Conservation (phyloP, 352 stramenopile genomes). For the Pythium volutum region DNA sequence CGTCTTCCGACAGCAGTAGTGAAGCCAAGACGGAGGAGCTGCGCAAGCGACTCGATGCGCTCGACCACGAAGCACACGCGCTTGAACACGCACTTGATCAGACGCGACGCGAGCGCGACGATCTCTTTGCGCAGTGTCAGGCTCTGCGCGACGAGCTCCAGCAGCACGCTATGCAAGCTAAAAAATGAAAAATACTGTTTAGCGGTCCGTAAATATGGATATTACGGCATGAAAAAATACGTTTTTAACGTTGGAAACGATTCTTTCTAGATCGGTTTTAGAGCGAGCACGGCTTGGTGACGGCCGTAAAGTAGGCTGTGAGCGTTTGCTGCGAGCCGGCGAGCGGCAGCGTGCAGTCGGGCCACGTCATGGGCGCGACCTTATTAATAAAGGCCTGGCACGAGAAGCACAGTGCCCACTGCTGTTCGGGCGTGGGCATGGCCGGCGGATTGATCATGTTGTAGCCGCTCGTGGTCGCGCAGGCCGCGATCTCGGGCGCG, state of each 20-base stretch:
- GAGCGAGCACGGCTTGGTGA: slow-evolving; percentile 14
- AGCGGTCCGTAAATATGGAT: too few species aligned
- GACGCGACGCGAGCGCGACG: slow-evolving; percentile 52
- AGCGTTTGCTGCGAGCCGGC: slow-evolving; percentile 18
- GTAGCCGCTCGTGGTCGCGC: slow-evolving; percentile 5
- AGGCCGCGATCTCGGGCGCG: slow-evolving; percentile 13
- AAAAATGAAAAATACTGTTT: too few species aligned
- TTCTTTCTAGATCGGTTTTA: background rate
- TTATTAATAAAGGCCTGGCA: slow-evolving; percentile 18
- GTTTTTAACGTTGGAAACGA: background rate
- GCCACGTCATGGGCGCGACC: slow-evolving; percentile 18
- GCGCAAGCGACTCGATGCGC: slow-evolving; percentile 21
- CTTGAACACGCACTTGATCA: slow-evolving; percentile 29
- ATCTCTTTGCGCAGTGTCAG: slow-evolving; percentile 64
- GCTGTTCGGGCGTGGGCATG: slow-evolving; percentile 12
- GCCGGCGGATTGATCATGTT: slow-evolving; percentile 15
- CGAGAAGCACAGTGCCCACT: slow-evolving; percentile 14
- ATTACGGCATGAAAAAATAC: too few species aligned
- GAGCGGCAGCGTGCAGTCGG: slow-evolving; percentile 18
- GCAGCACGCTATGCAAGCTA: background rate
- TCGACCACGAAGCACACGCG: slow-evolving; percentile 31
- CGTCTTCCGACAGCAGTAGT: slow-evolving; percentile 3
- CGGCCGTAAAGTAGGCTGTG: slow-evolving; percentile 14
- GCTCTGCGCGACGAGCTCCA: slow-evolving; percentile 48
- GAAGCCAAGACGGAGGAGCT: slow-evolving; percentile 12